These are phyloP conservation scores for Musa beccarii DNA, from an alignment of 176 grass and related monocot species.

Conservation along the genomic window DNA sequence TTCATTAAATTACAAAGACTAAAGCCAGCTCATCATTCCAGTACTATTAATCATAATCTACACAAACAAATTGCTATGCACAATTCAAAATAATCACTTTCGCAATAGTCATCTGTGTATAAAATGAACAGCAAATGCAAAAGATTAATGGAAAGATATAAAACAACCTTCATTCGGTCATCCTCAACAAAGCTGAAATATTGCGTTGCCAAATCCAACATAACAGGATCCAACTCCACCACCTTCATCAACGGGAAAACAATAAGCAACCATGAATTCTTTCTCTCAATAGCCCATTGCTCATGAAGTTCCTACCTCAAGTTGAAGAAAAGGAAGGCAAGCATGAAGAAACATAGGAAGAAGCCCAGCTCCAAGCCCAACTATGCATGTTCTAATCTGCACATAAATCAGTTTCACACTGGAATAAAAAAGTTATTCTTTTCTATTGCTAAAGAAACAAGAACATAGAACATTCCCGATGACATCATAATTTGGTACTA, in stretches of 20 bases:
- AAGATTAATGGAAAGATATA: background rate
- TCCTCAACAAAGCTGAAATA: constrained; percentile 68
- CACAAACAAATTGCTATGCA: too few species aligned
- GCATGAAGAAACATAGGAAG: constrained; percentile 94
- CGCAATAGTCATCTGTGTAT: background rate
- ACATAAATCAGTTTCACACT: constrained; percentile 8
- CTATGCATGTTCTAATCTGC: constrained; percentile 54
- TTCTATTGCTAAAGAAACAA: background rate
- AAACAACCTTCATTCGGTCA: constrained; percentile 59
- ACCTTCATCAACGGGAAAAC: constrained; percentile 40
- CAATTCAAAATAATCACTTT: background rate
- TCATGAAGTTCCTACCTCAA: constrained; percentile 42
- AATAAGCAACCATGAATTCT: background rate
- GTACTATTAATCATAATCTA: too few species aligned
- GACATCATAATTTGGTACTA: background rate
- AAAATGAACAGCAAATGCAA: background rate
- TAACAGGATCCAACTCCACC: constrained; percentile 75
- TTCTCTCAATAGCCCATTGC: background rate
- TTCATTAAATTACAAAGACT: too few species aligned
- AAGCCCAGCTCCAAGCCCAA: constrained; percentile 90
- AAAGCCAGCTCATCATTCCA: too few species aligned
- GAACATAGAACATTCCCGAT: background rate
- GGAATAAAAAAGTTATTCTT: constrained; percentile 8
- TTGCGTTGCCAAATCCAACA: constrained; percentile 62
- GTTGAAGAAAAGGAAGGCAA: constrained; percentile 74